Conservation (phyloP, 148 eudicot genomes). For the Selenicereus undatus region DNA sequence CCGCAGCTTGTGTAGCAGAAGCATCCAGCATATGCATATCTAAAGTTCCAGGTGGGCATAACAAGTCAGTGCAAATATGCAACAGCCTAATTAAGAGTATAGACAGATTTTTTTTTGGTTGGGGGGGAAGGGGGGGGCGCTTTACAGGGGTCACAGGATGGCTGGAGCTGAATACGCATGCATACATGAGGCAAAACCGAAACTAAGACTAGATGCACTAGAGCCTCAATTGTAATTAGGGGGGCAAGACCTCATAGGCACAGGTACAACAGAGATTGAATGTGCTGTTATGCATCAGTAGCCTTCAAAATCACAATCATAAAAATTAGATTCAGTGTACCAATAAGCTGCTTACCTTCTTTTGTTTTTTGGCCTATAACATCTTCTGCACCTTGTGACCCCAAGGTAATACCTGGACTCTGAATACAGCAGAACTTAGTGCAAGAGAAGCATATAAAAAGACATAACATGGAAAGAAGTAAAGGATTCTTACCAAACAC, state of each 20-base stretch:
- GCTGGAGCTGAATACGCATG: neutral
- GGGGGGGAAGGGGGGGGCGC: neutral
- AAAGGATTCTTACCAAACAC: slow-evolving; percentile 33
- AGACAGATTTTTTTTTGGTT: too few relatives aligned
- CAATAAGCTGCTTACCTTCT: neutral
- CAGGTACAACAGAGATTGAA: neutral
- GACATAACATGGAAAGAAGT: neutral
- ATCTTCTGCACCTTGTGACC: slow-evolving; percentile 32
- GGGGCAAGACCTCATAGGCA: neutral
- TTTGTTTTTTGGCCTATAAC: slow-evolving; percentile 25
- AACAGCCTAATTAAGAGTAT: slow-evolving; percentile 8
- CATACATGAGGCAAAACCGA: neutral
- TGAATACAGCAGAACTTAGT: slow-evolving; percentile 19
- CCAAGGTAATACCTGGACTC: slow-evolving; percentile 36
- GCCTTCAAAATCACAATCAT: neutral
- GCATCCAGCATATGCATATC: slow-evolving; percentile 21
- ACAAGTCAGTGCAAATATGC: slow-evolving; percentile 15
- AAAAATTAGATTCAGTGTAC: slow-evolving; percentile 7
- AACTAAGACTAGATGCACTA: neutral
- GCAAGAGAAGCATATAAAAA: neutral
- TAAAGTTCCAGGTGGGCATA: slow-evolving; percentile 16
- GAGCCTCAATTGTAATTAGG: neutral
- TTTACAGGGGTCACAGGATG: neutral
- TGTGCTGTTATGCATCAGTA: neutral
- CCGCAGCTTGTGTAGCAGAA: slow-evolving; percentile 23